Evolutionary conservation across 768 basidiomycete genomes (phyloP), one percentile per base, ranked within the genome.

Genomic region (Cubamyces sp.): DNA sequence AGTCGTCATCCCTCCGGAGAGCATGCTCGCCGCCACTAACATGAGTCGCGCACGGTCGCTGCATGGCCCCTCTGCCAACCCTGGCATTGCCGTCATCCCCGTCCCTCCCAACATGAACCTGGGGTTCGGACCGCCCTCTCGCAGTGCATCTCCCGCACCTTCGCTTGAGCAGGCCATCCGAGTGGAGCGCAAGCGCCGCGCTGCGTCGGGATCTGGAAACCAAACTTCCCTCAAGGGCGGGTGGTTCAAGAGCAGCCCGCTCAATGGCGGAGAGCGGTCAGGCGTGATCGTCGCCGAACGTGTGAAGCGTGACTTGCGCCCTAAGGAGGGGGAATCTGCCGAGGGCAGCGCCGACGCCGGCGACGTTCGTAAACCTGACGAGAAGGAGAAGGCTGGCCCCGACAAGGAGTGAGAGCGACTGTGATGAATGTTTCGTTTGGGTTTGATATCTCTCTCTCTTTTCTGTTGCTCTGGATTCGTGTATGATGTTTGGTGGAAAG

Each of bases 171-270:
- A 90, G 67, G 87, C 87, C 1, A 79, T 90, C 46, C 69, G 90
- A 45, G 70, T 88, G 55, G 87, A 89, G 56, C 83, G 89, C 68
- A 88, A 82, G 64, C 83, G 88, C 45, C 82, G 88, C 50, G 70
- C 72, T 11, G 65, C 66, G 25, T 55, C 68, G 5, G 66, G 67
- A 6, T 53, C 68, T 12, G 62, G 69, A 23, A 54, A 63, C 30
- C 61, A 62, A 65, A 47, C 68, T 19, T 60, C 58, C 6, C 37
- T 69, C 54, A 88, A 85, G 68, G 85, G 84, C 23, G 76, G 79
- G 21, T 79, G 83, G 62, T 92, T 90, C 75, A 91, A 91, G 83
- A 91, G 89, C 69, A 90, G 84, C 69, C 89, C 88, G 34, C 74
- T 89, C 34, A 82, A 77, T 21, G 79, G 81, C 25, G 56, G 52